Evolutionary conservation across 768 basidiomycete species (phyloP).

Genomic region (Dictyophora rubrovolvata): DNA sequence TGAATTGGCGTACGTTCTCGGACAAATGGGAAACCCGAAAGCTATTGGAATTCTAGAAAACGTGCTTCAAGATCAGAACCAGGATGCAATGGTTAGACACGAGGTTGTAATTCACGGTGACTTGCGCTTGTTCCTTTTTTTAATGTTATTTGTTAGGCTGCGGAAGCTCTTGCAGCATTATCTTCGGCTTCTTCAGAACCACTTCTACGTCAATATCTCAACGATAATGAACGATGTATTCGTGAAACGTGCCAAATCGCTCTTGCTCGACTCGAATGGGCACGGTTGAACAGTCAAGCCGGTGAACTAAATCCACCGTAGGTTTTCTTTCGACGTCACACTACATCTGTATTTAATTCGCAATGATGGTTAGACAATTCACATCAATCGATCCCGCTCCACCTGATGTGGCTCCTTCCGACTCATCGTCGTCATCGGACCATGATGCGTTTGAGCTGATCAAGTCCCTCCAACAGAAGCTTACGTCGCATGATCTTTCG

Average conservation of each 20-base stretch:
- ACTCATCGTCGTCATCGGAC: slow-evolving; percentile 43
- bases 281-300: slow-evolving; percentile 65
- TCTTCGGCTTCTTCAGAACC: slow-evolving; percentile 56
- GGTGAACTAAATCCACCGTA: slow-evolving; percentile 18
- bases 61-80: slow-evolving; percentile 56
- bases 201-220: slow-evolving; percentile 58
- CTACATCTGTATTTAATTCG: slow-evolving; percentile 22
- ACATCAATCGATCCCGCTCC: slow-evolving; percentile 89
- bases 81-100: slow-evolving; percentile 96
- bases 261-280: slow-evolving; percentile 90
- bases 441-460: slow-evolving; percentile 36
- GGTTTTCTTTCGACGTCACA: slow-evolving; percentile 21
- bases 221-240: slow-evolving; percentile 63
- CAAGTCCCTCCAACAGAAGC: slow-evolving; percentile 41
- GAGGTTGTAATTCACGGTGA: slow-evolving; percentile 38
- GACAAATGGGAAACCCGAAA: slow-evolving; percentile 67
- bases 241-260: slow-evolving; percentile 98
- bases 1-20: slow-evolving; percentile 94
- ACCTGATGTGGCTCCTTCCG: slow-evolving; percentile 46
- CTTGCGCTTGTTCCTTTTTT: not conserved
- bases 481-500: slow-evolving; percentile 57
- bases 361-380: slow-evolving; percentile 39
- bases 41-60: slow-evolving; percentile 74
- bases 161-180: slow-evolving; percentile 98
- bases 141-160: slow-evolving; percentile 47